Percentiles rank a stretch among this genome's conserved stretches.
phyloP scores from a whole-genome alignment of 2,329 filamentous ascomycete species.

The Triangularia setosa region DNA sequence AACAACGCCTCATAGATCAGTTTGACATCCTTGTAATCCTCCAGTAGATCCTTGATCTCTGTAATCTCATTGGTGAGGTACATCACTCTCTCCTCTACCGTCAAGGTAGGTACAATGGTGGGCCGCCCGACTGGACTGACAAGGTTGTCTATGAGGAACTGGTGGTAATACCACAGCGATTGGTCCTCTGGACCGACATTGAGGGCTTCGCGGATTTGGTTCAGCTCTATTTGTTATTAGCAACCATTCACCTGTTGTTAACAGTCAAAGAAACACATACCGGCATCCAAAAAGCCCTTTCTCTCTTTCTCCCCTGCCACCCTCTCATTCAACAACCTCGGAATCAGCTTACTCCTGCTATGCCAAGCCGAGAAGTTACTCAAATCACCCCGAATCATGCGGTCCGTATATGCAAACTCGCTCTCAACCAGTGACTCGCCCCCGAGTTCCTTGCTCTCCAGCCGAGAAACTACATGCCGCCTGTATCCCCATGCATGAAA shows the following conservation, averaged over 20 bases:
- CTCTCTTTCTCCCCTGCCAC: conserved; percentile 60
- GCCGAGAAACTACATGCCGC: conserved; percentile 68
- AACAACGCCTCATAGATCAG: conserved; percentile 88
- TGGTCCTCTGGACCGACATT: conserved; percentile 92
- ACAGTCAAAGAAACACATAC: conserved; percentile 37
- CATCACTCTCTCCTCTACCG: conserved; percentile 54
- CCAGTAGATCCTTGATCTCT: conserved; percentile 63
- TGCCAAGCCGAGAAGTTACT: conserved; percentile 99
- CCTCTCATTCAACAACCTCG: conserved; percentile 68
- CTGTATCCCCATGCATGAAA: conserved; percentile 97
- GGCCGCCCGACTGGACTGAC: conserved; percentile 45
- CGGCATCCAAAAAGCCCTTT: conserved; percentile 66
- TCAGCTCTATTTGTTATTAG: conserved; percentile 54
- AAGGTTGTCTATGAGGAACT: conserved; percentile 73
- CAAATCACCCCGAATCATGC: conserved; percentile 78
- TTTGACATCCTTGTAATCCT: conserved; percentile 61
- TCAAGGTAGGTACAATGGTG: conserved; percentile 63
- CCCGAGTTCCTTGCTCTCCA: conserved; percentile 58
- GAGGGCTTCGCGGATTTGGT: conserved; percentile 70
- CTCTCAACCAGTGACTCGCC: conserved; percentile 65
- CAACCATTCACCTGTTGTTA: conserved; percentile 25
- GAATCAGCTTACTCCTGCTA: conserved; percentile 78
- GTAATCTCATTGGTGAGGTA: conserved; percentile 70
- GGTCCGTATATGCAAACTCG: conserved; percentile 87
- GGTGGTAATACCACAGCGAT: conserved; percentile 95